These are phyloP conservation scores for Lactifluus piperatus DNA, from an alignment of 768 basidiomycete genomes.

Conservation along the genomic window DNA sequence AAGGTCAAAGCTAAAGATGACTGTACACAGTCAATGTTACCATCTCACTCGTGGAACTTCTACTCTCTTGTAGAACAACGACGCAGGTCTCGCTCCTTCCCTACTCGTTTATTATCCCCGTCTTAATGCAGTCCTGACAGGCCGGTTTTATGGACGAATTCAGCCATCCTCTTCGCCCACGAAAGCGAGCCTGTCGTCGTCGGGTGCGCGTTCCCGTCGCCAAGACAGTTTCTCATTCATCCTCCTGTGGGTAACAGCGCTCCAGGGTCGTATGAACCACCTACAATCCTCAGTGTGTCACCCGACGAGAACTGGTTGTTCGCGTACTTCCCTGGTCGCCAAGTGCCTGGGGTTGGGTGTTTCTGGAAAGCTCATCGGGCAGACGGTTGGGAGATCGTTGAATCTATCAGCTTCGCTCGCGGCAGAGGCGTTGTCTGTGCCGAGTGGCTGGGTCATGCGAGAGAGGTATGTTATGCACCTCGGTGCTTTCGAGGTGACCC, in stretches of 20 bases:
- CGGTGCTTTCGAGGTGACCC: neutral
- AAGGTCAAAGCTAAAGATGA: conserved; percentile 16
- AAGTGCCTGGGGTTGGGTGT: conserved; percentile 50
- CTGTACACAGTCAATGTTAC: neutral
- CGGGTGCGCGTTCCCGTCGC: conserved; percentile 61
- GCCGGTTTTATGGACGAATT: conserved; percentile 62
- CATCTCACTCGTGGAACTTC: conserved; percentile 16
- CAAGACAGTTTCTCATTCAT: conserved; percentile 51
- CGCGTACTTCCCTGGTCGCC: conserved; percentile 61
- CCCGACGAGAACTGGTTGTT: conserved; percentile 58
- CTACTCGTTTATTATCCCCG: neutral
- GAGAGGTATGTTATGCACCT: conserved; percentile 40
- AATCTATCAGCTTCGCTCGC: conserved; percentile 44
- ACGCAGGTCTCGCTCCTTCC: neutral
- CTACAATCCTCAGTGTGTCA: conserved; percentile 51
- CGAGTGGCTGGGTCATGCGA: conserved; percentile 48
- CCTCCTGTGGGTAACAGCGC: conserved; percentile 45
- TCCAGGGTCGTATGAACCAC: conserved; percentile 46
- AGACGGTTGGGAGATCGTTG: conserved; percentile 52
- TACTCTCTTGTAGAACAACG: conserved; percentile 9
- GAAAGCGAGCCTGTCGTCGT: conserved; percentile 49
- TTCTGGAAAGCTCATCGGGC: conserved; percentile 56
- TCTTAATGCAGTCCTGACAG: conserved; percentile 29
- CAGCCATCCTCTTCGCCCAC: conserved; percentile 61
- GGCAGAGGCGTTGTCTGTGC: conserved; percentile 53